Conservation (phyloP, 2,329 filamentous ascomycete genomes). For the Diplodia mutila region DNA sequence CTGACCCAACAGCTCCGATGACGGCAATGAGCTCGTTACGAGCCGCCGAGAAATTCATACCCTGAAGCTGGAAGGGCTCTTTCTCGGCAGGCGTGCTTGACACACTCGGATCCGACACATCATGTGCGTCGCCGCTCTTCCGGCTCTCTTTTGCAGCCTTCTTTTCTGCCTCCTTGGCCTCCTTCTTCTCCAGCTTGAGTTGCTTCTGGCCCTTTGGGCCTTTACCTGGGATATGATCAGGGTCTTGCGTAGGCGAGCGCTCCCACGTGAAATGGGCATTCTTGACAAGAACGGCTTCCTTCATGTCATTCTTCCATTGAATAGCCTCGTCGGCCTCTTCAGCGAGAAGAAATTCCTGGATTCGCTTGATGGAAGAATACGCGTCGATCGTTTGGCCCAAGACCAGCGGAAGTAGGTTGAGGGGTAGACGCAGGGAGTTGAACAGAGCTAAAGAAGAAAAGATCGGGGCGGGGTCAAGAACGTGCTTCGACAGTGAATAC, state of each 20-base stretch:
- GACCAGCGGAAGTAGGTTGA: constrained; percentile 86
- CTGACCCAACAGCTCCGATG: constrained; percentile 87
- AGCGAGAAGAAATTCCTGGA: constrained; percentile 83
- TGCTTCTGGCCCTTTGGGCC: constrained; percentile 14
- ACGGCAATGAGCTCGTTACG: constrained; percentile 79
- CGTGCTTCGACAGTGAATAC: constrained; percentile 65
- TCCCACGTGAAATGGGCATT: constrained; percentile 90
- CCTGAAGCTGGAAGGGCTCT: constrained; percentile 74
- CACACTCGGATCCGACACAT: constrained; percentile 30
- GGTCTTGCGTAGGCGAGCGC: constrained; percentile 58
- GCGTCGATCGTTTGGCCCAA: constrained; percentile 90
- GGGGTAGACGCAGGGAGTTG: constrained; percentile 85
- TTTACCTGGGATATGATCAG: constrained; percentile 31
- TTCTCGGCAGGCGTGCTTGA: constrained; percentile 39
- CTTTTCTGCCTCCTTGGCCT: constrained; percentile 41
- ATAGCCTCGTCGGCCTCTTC: constrained; percentile 82
- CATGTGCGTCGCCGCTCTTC: constrained; percentile 43
- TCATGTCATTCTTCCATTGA: constrained; percentile 56
- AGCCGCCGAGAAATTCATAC: constrained; percentile 68
- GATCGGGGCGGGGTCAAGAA: constrained; percentile 73
- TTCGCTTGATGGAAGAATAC: constrained; percentile 79
- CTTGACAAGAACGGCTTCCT: constrained; percentile 67
- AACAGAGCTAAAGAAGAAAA: constrained; percentile 95
- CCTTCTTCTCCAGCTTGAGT: constrained; percentile 27
- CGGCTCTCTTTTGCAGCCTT: constrained; percentile 53